These are phyloP conservation scores for Echites panduratus DNA, from an alignment of 257 asterid species.

Conservation along the genomic window DNA sequence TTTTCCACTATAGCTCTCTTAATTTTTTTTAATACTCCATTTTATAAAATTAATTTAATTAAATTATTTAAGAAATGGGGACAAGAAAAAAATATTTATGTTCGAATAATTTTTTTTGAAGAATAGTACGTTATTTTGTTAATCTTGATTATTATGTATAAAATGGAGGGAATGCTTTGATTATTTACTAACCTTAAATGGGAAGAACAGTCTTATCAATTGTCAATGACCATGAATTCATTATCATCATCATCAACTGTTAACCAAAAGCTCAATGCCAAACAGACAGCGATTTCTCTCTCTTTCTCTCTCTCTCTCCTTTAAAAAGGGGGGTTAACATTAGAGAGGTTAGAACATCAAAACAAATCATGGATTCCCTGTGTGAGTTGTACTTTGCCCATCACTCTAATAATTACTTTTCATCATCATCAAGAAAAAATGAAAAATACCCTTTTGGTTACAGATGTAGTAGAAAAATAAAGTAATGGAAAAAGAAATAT, in stretches of 20 bases:
- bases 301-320: neutral
- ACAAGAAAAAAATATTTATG: no score
- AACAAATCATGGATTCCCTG: conserved; percentile 12
- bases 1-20: no score
- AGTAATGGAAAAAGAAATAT: neutral
- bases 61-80: no score
- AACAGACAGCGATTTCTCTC: neutral
- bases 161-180: no score
- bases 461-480: neutral
- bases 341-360: neutral
- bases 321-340: conserved; percentile 2
- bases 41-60: no score
- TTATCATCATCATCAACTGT: neutral
- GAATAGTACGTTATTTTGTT: no score
- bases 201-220: neutral
- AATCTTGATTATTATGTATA: no score
- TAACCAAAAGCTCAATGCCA: neutral
- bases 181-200: no score
- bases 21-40: no score
- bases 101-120: no score
- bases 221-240: neutral
- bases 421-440: neutral
- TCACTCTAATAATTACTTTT: conserved; percentile 11
- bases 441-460: neutral
- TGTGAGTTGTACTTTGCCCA: conserved; percentile 17